Conservation (phyloP, 352 stramenopile species). For the Globisporangium middletonii region DNA sequence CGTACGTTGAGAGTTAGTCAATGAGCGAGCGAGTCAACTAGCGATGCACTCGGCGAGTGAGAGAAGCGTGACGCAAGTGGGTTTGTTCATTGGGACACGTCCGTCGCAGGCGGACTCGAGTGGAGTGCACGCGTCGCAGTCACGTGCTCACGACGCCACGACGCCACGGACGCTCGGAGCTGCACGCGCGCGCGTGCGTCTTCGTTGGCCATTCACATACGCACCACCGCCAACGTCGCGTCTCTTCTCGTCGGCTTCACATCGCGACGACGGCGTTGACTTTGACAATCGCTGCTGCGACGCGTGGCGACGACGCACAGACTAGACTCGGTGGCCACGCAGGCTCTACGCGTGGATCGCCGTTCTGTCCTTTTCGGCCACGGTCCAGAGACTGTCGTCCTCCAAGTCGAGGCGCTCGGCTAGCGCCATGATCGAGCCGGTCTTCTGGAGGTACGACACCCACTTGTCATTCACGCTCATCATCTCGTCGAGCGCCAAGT, state of each 20-base stretch:
- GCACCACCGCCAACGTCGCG: not conserved
- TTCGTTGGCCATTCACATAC: not conserved
- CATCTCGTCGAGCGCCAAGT: slow-evolving; percentile 75
- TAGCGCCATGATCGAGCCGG: slow-evolving; percentile 81
- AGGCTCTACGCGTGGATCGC: slow-evolving; percentile 61
- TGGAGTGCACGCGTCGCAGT: not conserved
- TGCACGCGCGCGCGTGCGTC: not conserved
- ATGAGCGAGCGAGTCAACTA: too few relatives aligned
- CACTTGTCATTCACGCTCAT: slow-evolving; percentile 78
- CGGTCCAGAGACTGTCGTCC: slow-evolving; percentile 79
- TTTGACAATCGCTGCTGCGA: too few relatives aligned
- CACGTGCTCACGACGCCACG: not conserved
- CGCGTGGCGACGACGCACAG: too few relatives aligned
- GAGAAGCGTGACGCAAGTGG: too few relatives aligned
- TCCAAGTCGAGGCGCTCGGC: slow-evolving; percentile 76
- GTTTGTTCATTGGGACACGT: too few relatives aligned
- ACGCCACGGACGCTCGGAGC: not conserved
- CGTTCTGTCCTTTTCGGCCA: slow-evolving; percentile 80
- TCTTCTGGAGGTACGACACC: slow-evolving; percentile 83
- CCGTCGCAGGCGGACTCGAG: too few relatives aligned
- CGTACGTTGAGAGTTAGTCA: too few relatives aligned
- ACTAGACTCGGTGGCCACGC: not conserved
- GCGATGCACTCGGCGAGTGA: too few relatives aligned
- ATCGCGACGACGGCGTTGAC: not conserved
- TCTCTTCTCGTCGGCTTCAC: too few relatives aligned